Evolutionary conservation across 176 grass and related monocot species (phyloP), one percentile per base, ranked within the genome.

Genomic region (Raddia distichophylla): DNA sequence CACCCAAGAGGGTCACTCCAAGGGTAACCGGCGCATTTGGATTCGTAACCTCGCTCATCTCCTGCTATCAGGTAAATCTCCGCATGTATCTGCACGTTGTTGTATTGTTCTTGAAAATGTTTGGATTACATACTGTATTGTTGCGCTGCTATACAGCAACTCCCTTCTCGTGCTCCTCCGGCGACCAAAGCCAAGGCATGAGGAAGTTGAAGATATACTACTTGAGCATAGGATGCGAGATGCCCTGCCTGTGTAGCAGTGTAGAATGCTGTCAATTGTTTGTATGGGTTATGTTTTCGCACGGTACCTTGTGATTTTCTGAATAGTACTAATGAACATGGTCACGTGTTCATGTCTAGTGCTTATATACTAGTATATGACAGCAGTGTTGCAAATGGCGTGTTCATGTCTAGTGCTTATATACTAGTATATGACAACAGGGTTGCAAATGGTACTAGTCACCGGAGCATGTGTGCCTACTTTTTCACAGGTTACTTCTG

Each of bases 21-120:
- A 90, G 95, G 67, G 88, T 93, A 62, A 92, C 90, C 17, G 95
- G 95, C n/a, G 92, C 86, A 48, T 87, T 95, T 56, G 96, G 96
- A 6, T 95, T 95, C 62, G 45, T 90, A 18, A 95, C 96, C 57
- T 94, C 92, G 5, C 92, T 94, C 56, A 94, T 91, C 60, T 87
- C 89, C 22, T 91, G 89, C 75, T 94, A 94, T 53, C 92, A 94
- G 92, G 89, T 93, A 76, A 10, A 0, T 14, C 5, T 54, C 45
- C 27, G 2, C 16, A 14, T 43, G 10, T 1, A 14, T 42, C 10
- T 60, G 37, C 37, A 5, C 4, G 42, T 67, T 7, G 37, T 19
- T 63, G 17, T 7, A n/a, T 34, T 60, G 43, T 16, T 64, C 19
- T 63, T 55, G n/a, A 45, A 54, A 3, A 48, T 2, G 56, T 14